These are phyloP conservation scores for Lipomyces spencermartinsiae DNA, from an alignment of 805 yeast species.

Conservation along the genomic window DNA sequence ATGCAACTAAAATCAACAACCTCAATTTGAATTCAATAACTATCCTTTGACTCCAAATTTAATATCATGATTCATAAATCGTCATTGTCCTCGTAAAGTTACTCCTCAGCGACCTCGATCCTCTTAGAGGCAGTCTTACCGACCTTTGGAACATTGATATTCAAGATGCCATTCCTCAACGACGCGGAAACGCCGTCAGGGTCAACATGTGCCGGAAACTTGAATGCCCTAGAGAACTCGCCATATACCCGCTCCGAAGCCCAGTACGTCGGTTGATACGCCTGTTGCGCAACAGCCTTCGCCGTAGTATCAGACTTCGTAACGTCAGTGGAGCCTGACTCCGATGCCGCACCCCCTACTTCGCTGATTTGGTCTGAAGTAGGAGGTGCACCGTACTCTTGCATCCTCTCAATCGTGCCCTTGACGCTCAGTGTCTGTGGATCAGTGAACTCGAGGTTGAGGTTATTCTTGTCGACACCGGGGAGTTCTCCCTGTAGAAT, in stretches of 20 bases:
- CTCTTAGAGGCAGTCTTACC: constrained; percentile 10
- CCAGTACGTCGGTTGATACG: constrained; percentile 19
- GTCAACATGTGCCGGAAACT: constrained; percentile 29
- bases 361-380: background rate
- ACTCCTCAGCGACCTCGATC: constrained; percentile 13
- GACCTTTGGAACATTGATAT: constrained; percentile 27
- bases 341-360: background rate
- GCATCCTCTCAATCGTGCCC: constrained; percentile 24
- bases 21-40: background rate
- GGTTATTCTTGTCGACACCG: constrained; percentile 33
- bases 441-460: constrained; percentile 32
- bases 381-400: constrained; percentile 16
- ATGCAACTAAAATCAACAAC: background rate
- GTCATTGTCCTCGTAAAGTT: background rate
- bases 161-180: constrained; percentile 28
- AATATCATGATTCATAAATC: background rate
- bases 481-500: constrained; percentile 34
- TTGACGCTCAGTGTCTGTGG: constrained; percentile 28
- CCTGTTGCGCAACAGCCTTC: background rate
- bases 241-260: constrained; percentile 31
- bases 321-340: background rate
- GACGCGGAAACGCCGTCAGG: constrained; percentile 28
- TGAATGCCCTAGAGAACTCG: constrained; percentile 29
- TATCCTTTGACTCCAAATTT: background rate
- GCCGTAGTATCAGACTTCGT: background rate